Base-by-base conservation (phyloP, 139 green algal genomes). In the Ostreobium quekettii region DNA sequence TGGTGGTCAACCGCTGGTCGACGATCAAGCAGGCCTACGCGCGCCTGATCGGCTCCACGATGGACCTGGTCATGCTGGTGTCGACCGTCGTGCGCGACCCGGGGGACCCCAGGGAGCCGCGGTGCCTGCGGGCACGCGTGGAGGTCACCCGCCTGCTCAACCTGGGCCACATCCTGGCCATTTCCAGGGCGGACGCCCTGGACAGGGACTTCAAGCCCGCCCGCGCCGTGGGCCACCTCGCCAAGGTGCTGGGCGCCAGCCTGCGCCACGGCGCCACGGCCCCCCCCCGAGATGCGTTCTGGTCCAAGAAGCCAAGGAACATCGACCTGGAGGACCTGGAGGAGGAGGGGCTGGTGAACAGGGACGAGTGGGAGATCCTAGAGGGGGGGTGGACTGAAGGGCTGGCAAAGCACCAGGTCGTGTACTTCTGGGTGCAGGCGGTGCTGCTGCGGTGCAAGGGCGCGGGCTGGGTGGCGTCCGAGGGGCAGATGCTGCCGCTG, bases 1-100 rank as follows among this genome's bases (percentile, higher is more conserved):
- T 77, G 22, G 64, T 77, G 3, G 66, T 77, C 48, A 72, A 73
- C 47, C 71, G 71, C 26, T 77, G 64, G 64, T 77, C 29, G 48
- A 30, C 48, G 4, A 69, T 77, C 15, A 39, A 60, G 22, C 31
- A 31, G 22, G 60, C 38, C 7, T 66, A 66, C 24, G 15, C 24
- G 15, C 42, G 47, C 31, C 7, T 66, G 24, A 38, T 7, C 6
- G 29, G 24, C 7, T 48, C n/a, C 24, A 66, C 59, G 5, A 66
- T 66, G 24, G 67, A 73, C 30, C 8, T 73, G 49, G 57, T 36
- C 1, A 73, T 73, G 42, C 37, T 73, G 37, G 30, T 67, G n/a
- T 26, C 67, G 3, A 29, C 47, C 15, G 47, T 22, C 31, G 48
- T 71, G 26, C 24, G 63, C 6, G 39, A 70, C 46, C 30, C 15